phyloP scores from a whole-genome alignment of 331 rosid species.

The Arachis monticola region DNA sequence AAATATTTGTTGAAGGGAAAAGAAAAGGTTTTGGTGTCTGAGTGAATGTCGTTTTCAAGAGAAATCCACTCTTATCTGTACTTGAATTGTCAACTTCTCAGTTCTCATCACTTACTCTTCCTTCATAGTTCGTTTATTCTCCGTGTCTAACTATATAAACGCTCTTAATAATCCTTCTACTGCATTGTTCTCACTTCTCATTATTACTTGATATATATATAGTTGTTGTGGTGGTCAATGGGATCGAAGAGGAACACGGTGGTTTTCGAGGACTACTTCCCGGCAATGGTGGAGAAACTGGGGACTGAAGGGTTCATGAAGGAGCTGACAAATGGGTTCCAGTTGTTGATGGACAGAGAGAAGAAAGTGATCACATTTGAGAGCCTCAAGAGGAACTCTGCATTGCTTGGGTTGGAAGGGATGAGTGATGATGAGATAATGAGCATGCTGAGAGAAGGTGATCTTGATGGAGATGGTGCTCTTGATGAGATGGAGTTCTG shows the following conservation, averaged over 20 bases:
- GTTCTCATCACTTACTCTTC: conserved; percentile 33
- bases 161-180: not conserved
- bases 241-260: conserved; percentile 45
- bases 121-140: conserved; percentile 22
- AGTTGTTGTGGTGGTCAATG: conserved; percentile 32
- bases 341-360: conserved; percentile 69
- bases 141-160: conserved; percentile 23
- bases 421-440: conserved; percentile 72
- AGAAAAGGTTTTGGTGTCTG: too few species aligned
- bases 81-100: conserved; percentile 43
- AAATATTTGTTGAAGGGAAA: too few species aligned
- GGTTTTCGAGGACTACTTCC: conserved; percentile 75
- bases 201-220: not conserved
- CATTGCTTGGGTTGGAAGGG: conserved; percentile 71
- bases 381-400: conserved; percentile 79
- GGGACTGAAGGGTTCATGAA: conserved; percentile 83
- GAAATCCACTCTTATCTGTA: conserved; percentile 25
- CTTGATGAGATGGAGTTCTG: conserved; percentile 83
- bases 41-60: not conserved
- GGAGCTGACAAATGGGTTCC: conserved; percentile 79
- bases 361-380: conserved; percentile 71
- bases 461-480: conserved; percentile 77
- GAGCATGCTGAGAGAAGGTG: conserved; percentile 86
- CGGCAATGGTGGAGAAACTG: conserved; percentile 79
- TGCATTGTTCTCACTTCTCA: not conserved